Conservation (phyloP, 2,329 filamentous ascomycete species). For the Paraconiothyrium sp. region DNA sequence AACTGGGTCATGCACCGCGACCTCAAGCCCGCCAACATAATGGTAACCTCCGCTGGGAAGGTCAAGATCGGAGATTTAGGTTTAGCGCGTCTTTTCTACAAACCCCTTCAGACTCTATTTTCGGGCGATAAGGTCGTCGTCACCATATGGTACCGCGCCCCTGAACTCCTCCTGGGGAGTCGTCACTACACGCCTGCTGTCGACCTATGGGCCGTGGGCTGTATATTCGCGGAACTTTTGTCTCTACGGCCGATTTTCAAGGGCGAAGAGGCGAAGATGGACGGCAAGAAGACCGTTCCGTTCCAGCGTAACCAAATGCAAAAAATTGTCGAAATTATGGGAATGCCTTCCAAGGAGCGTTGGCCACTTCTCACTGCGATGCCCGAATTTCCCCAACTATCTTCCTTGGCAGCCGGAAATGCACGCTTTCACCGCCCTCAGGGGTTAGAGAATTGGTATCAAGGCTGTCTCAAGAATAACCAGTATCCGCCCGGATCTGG, state of each 20-base stretch:
- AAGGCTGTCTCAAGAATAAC: slow-evolving; percentile 58
- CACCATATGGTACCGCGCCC: slow-evolving; percentile 98
- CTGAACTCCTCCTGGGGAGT: slow-evolving; percentile 88
- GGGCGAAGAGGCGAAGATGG: slow-evolving; percentile 98
- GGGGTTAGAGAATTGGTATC: slow-evolving; percentile 74
- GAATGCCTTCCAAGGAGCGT: slow-evolving; percentile 84
- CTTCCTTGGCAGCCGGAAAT: slow-evolving; percentile 58
- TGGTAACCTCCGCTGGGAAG: slow-evolving; percentile 89
- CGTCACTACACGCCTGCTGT: slow-evolving; percentile 98
- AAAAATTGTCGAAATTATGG: slow-evolving; percentile 97
- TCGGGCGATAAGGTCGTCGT: slow-evolving; percentile 97
- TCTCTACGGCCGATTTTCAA: slow-evolving; percentile 96
- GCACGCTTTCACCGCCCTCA: slow-evolving; percentile 61
- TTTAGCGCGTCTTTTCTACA: slow-evolving; percentile 90
- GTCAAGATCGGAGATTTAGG: slow-evolving; percentile 97
- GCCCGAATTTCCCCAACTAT: slow-evolving; percentile 83
- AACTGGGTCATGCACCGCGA: slow-evolving; percentile 98
- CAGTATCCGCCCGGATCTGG: slow-evolving; percentile 54
- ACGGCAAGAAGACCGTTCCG: slow-evolving; percentile 95
- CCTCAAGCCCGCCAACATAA: slow-evolving; percentile 97
- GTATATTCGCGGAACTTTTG: slow-evolving; percentile 94
- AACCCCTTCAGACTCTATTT: slow-evolving; percentile 90
- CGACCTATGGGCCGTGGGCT: slow-evolving; percentile 97
- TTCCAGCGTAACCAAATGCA: slow-evolving; percentile 99
- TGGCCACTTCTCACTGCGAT: slow-evolving; percentile 88